Base-by-base conservation (phyloP, 139 green algal genomes). In the Chlamydomonas sp. region DNA sequence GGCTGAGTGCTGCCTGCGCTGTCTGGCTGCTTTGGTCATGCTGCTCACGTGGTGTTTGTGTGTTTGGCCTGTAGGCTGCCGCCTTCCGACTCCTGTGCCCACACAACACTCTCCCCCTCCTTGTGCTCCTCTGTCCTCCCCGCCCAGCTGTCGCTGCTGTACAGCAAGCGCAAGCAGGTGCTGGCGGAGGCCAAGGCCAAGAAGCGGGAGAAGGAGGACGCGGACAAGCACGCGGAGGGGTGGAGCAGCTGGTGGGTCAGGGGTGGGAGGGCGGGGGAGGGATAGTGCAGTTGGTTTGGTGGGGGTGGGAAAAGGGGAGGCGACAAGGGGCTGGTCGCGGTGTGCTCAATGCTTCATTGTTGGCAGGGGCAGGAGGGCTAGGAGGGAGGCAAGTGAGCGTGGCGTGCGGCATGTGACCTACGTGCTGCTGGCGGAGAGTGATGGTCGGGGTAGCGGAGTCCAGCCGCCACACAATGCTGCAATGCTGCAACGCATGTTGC, bases 151-250 rank as follows among this genome's bases (percentile, higher is more conserved):
- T 88, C 88, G 63, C 80, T 96, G 77, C 83, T 95, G 8, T 98
- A 97, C 85, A 88, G 84, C n/a, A 96, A 95, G 87, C 97, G 96
- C 71, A 97, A 96, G 90, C 88, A 76, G 3, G 90, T 98, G 60
- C 85, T 89, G 18, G 88, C 89, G 57, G 97, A 99, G 89, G 94
- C 95, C 67, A 95, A 94, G 88, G 94, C 97, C 86, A 99, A 98
- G 89, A 98, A 99, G 91, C 97, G 98, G 83, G 97, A 99, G 91
- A 99, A 99, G 93, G 96, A 98, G 63, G 98, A 99, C 93, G 98
- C 98, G 18, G 98, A 99, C 92, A 93, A 91, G 77, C 94, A 98
- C 89, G 71, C 98, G 73, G 77, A 83, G 66, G 88, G 82, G 83
- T 96, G 88, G 63, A 96, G 64, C 89, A 98, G 76, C 94, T 99